phyloP scores from a whole-genome alignment of 1,284 basidiomycete species.

The Ustilago hordei region DNA sequence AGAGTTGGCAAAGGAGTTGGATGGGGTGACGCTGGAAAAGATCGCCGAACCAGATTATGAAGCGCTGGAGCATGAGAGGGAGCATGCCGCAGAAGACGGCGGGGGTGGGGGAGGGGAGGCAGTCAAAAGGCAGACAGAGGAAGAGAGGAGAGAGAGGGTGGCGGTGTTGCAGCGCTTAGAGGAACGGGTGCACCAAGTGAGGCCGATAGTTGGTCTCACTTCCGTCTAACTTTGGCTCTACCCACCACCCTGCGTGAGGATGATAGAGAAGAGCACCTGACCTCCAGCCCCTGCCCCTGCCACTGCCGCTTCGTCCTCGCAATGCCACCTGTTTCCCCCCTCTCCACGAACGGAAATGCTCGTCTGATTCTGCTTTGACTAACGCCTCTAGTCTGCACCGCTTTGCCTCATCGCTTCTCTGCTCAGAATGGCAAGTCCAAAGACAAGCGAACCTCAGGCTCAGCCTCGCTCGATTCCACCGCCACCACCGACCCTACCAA shows the following conservation, averaged over 20 bases:
- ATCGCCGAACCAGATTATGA: conserved; percentile 53
- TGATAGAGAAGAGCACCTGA: conserved; percentile 7
- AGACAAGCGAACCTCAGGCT: background rate
- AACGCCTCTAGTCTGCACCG: conserved; percentile 1
- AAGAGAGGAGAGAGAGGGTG: conserved; percentile 13
- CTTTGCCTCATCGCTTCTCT: background rate
- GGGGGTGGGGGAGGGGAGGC: background rate
- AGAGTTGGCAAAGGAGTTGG: conserved; percentile 19
- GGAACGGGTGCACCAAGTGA: conserved; percentile 15
- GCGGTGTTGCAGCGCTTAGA: conserved; percentile 11
- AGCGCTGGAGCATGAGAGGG: conserved; percentile 52
- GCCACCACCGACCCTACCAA: background rate
- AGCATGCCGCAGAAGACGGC: conserved; percentile 29
- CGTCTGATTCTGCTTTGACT: conserved; percentile 1
- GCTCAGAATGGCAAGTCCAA: conserved; percentile 4
- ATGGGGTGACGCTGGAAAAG: conserved; percentile 19
- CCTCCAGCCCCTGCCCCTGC: conserved; percentile 11
- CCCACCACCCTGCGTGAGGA: background rate
- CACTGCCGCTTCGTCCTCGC: background rate
- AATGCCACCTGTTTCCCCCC: background rate
- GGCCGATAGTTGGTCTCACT: conserved; percentile 15
- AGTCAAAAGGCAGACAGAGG: conserved; percentile 21
- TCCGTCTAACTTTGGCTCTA: background rate
- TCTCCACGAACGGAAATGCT: background rate
- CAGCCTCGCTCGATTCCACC: background rate